Evolutionary conservation across 148 eudicot species (phyloP), one percentile per base, ranked within the genome.

Genomic region (Camellia japonica): DNA sequence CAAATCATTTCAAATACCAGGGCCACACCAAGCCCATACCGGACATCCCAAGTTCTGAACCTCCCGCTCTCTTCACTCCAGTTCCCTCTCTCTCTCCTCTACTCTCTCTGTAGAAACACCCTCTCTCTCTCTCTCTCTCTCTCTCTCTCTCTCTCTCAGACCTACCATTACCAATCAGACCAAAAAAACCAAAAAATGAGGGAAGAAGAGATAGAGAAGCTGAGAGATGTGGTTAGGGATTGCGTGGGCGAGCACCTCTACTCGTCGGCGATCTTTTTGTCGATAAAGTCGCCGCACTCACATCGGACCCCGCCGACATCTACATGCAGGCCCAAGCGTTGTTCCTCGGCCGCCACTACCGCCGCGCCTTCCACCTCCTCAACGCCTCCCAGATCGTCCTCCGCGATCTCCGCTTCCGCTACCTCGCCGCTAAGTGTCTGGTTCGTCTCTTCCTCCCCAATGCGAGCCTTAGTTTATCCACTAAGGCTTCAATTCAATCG

Each of bases 251-350:
- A 96, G 79, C 98, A 96, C 78, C 86, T 94, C 23, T 96, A 96
- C 87, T 93, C 98, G 1, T 96, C 97, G 68, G 99, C 99, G 43
- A 91, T 92, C 47, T 96, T 93, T 94, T 94, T 87, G 93, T 97
- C 67, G 98, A 92, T 61, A 94, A 96, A 73, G 97, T 96, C 63
- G 98, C 98, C 42, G 98, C 98, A 0, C 81, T 96, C 58, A 93
- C 98, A 5, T 79, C 89, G 55, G 95, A 92, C 63, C 90, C 98
- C 3, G 93, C 97, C 19, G 99, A 96, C 60, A 89, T 96, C 0
- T 96, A 96, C 78, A 93, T 96, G 99, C 97, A 91, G 74, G 99
- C 99, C 0, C 98, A 96, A 80, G 97, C 99, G 3, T 89, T 96
- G 0, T 96, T 91, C 83, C 92, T 96, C 0, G 99, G 98, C 55